Evolutionary conservation across 2,329 filamentous ascomycete genomes (phyloP).

Genomic region (Sphaerulina musiva): DNA sequence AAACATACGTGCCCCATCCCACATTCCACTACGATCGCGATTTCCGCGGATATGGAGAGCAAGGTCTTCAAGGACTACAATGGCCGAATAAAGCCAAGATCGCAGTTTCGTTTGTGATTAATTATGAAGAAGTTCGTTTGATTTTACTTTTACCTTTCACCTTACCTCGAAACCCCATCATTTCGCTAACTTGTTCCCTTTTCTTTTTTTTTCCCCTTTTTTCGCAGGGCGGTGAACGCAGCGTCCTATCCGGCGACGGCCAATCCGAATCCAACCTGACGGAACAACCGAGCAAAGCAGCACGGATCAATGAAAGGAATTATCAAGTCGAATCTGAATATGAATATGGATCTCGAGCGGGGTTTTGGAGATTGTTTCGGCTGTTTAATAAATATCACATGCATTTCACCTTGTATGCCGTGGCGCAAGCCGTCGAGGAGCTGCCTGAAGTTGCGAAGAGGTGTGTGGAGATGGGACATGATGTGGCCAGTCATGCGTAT

Average conservation of each 20-base stretch:
- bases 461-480: slow-evolving; percentile 46
- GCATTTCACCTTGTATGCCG: slow-evolving; percentile 48
- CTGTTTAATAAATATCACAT: slow-evolving; percentile 46
- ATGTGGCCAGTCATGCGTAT: slow-evolving; percentile 47
- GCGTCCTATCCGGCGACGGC: slow-evolving; percentile 37
- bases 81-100: slow-evolving; percentile 44
- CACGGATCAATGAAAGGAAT: slow-evolving; percentile 31
- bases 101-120: slow-evolving; percentile 44
- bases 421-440: slow-evolving; percentile 45
- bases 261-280: slow-evolving; percentile 36
- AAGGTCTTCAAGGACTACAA: slow-evolving; percentile 22
- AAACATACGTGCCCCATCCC: background rate
- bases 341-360: slow-evolving; percentile 47
- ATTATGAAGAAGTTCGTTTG: slow-evolving; percentile 37
- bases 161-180: background rate
- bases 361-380: slow-evolving; percentile 47
- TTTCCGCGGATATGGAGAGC: slow-evolving; percentile 27
- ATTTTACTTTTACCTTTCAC: background rate
- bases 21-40: slow-evolving; percentile 23
- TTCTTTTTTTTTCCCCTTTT: background rate
- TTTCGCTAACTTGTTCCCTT: background rate
- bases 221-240: slow-evolving; percentile 35
- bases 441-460: slow-evolving; percentile 44
- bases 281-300: slow-evolving; percentile 31
- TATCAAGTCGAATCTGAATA: slow-evolving; percentile 47